Base-by-base conservation (phyloP, 129 eudicot genomes). In the Solidago caesia region DNA sequence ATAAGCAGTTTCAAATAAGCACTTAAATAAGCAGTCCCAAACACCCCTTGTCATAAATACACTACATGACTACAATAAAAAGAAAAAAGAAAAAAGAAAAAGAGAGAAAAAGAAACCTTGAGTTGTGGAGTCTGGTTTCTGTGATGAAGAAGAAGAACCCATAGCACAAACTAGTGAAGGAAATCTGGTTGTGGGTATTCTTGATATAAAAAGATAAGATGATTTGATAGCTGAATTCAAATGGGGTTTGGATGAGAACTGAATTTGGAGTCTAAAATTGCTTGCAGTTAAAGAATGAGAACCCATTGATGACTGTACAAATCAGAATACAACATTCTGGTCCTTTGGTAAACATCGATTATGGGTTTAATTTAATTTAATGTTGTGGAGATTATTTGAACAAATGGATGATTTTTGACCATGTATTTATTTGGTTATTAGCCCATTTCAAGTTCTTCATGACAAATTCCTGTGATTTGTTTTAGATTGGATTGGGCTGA, bases 71-170 rank as follows among this genome's bases (percentile, higher is more conserved):
- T 33, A 33, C 39, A 33, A 65, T 44, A 12, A 14, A 48, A 48
- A 7, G 2, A 44, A 2, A 48, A 29, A 66, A 1, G 39, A 3
- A 56, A 8, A 21, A 5, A 21, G 0, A n/a, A n/a, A n/a, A n/a
- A 67, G 49, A 62, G 4, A 46, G 42, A 67, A 9, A 48, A 33
- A 68, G 65, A 74, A 74, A 92, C 96, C 96, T 92, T 87, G 96
- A 71, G 65, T 55, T 44, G 79, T 42, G 77, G 82, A 70, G 42
- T 79, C 89, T 74, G 90, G 88, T 75, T 83, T 87, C 64, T 79
- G 86, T 26, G 92, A 72, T 49, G 96, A 91, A 43, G 96, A 78
- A 1, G 97, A 92, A 70, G 97, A 92, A 56, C 97, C 97, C 97
- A 92, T 92, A 3, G 87, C 83, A 69, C 88, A 87, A 84, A 87